These are phyloP conservation scores for Rubroshorea leprosula DNA, from an alignment of 345 rosid genomes.

Conservation along the genomic window DNA sequence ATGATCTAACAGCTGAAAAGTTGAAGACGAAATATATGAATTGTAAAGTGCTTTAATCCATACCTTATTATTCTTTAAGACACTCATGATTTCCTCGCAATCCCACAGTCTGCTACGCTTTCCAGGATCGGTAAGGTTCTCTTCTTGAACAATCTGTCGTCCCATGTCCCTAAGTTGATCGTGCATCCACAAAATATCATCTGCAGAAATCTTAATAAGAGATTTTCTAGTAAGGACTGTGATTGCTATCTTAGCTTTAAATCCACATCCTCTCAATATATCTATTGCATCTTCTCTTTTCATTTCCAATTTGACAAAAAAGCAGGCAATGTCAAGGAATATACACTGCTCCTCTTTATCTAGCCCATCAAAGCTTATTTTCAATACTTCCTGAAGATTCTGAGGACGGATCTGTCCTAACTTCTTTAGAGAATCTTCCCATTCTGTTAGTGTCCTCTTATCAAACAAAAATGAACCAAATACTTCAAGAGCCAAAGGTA, in stretches of 20 bases:
- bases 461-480: constrained; percentile 55
- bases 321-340: constrained; percentile 71
- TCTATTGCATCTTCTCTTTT: constrained; percentile 42
- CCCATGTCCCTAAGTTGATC: constrained; percentile 83
- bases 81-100: constrained; percentile 34
- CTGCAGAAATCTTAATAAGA: constrained; percentile 37
- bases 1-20: too few species aligned
- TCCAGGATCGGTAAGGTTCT: constrained; percentile 23
- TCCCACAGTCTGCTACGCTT: constrained; percentile 65
- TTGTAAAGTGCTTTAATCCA: background rate
- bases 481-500: constrained; percentile 71
- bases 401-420: constrained; percentile 23
- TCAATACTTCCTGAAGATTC: constrained; percentile 37
- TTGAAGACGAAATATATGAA: background rate
- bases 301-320: constrained; percentile 39
- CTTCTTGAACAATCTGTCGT: constrained; percentile 39
- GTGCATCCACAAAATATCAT: constrained; percentile 52
- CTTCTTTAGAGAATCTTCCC: constrained; percentile 50
- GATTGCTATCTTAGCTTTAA: constrained; percentile 40
- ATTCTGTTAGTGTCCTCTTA: constrained; percentile 37
- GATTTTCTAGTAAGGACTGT: constrained; percentile 42
- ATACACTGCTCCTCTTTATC: constrained; percentile 36
- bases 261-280: constrained; percentile 54
- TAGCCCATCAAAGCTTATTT: constrained; percentile 49
- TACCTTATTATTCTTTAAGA: constrained; percentile 39